Conservation (phyloP, 2,329 filamentous ascomycete species). For the Paracoccidioides brasiliensis region DNA sequence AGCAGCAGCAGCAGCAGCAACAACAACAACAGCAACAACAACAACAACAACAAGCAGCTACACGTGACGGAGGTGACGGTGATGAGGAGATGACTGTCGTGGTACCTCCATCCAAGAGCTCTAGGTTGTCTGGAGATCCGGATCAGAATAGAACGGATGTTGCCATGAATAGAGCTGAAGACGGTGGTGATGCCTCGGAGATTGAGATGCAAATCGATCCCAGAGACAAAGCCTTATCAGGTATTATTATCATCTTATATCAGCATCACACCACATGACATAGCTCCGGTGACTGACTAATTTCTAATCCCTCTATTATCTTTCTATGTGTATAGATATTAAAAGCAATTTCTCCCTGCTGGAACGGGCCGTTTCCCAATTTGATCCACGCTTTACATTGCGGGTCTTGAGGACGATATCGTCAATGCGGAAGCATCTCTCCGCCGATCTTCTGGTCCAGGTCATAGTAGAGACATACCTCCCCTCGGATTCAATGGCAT, state of each 20-base stretch:
- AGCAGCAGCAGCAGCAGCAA: conserved; percentile 36
- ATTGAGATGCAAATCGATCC: conserved; percentile 32
- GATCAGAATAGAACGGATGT: conserved; percentile 57
- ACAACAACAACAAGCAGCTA: no score
- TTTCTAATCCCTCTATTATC: not conserved
- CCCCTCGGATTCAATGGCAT: conserved; percentile 51
- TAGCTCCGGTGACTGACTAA: not conserved
- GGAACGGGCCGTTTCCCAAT: conserved; percentile 81
- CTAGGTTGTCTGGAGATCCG: conserved; percentile 43
- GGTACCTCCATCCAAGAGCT: conserved; percentile 57
- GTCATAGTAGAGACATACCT: conserved; percentile 72
- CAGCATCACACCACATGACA: not conserved
- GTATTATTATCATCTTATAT: conserved; percentile 17
- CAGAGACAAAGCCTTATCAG: conserved; percentile 38
- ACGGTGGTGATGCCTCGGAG: conserved; percentile 31
- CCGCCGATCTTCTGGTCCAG: conserved; percentile 65
- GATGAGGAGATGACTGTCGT: conserved; percentile 72
- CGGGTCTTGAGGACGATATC: conserved; percentile 91
- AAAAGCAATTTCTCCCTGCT: conserved; percentile 85
- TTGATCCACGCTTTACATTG: conserved; percentile 90
- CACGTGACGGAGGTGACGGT: conserved; percentile 53
- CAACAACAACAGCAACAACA: no score
- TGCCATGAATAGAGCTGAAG: conserved; percentile 49
- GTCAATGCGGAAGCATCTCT: conserved; percentile 81
- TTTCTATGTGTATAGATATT: conserved; percentile 52